Evolutionary conservation across 805 yeast genomes (phyloP), one percentile per base, ranked within the genome.

Genomic region (Saccharomycopsis sp.): DNA sequence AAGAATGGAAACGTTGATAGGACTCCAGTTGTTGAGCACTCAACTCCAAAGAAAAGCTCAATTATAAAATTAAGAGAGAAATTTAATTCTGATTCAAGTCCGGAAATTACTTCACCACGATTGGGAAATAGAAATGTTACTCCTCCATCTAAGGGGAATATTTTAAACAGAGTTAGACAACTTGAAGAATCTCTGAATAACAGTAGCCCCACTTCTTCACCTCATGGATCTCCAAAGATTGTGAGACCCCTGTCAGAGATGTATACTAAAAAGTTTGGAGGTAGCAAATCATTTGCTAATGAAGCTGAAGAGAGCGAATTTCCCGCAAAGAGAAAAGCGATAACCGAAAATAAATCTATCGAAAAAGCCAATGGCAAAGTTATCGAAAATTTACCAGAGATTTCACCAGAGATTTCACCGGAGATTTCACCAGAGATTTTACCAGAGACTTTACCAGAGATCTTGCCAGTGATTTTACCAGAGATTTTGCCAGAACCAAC

Each of bases 151-250:
- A 35, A 16, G 7, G 44, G 47, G 5, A 57, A 56, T 39, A 60
- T 63, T 11, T 48, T 62, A 28, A 58, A 62, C 3, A 56, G 56
- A 42, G 59, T 59, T 39, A 61, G 50, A 52, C 64, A 59, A 38
- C 58, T 56, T 44, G 65, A 58, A 31, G 57, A 54, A 36, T 31
- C 40, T 22, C 58, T 53, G 37, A 50, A 49, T 29, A 50, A 31
- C 11, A 34, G 39, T 13, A 41, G 40, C 21, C 47, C 45, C 5
- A 32, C 14, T n/a, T 19, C 39, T 4, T 24, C 40, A 7, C 45
- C 45, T 9, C 27, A 27, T 13, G 23, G 26, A 4, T 38, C 50
- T 3, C 37, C 47, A 4, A 36, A 32, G 14, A 17, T 29, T 23
- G 32, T 37, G 14, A 37, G 23, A 13, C 49, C 45, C 13, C 39